Percentiles rank a stretch among this genome's conserved stretches.
Conservation (phyloP, 371 early-diverging fungal species). For the Mucor irregularis region DNA sequence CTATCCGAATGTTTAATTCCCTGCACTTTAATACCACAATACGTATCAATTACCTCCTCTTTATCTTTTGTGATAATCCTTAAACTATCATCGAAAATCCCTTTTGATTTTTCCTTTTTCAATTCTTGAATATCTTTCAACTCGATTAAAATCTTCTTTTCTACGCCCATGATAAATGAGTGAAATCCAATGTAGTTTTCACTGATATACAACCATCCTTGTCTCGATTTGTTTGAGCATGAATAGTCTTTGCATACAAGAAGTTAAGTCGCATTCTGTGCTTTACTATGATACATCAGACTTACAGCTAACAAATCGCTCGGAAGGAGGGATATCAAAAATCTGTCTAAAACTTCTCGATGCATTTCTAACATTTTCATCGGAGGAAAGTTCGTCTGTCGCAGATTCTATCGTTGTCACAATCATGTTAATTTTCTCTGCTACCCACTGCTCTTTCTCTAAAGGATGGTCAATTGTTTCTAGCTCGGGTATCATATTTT, state of each 20-base stretch:
- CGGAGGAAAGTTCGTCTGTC: constrained; percentile 77
- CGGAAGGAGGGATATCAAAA: constrained; percentile 80
- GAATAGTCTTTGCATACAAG: constrained; percentile 91
- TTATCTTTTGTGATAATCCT: constrained; percentile 77
- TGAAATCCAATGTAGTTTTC: constrained; percentile 93
- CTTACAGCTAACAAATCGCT: constrained; percentile 88
- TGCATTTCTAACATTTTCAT: constrained; percentile 87
- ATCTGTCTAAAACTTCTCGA: constrained; percentile 88
- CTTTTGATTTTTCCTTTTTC: constrained; percentile 78
- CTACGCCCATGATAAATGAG: constrained; percentile 88
- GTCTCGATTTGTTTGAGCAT: constrained; percentile 83
- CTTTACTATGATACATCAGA: neutral
- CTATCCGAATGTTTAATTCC: too few relatives aligned
- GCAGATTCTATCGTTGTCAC: constrained; percentile 74
- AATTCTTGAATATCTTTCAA: constrained; percentile 90
- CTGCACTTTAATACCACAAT: too few relatives aligned
- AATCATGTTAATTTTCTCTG: constrained; percentile 86
- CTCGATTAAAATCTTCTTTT: constrained; percentile 87
- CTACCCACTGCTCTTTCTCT: constrained; percentile 83
- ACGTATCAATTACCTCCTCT: constrained; percentile 71
- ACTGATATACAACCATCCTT: constrained; percentile 97
- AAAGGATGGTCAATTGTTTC: constrained; percentile 75
- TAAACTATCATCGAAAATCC: constrained; percentile 86
- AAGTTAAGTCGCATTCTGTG: too few relatives aligned
- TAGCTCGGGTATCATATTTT: constrained; percentile 70